Conservation (phyloP, 108 stramenopile genomes). For the Pelagomonas calceolata region DNA sequence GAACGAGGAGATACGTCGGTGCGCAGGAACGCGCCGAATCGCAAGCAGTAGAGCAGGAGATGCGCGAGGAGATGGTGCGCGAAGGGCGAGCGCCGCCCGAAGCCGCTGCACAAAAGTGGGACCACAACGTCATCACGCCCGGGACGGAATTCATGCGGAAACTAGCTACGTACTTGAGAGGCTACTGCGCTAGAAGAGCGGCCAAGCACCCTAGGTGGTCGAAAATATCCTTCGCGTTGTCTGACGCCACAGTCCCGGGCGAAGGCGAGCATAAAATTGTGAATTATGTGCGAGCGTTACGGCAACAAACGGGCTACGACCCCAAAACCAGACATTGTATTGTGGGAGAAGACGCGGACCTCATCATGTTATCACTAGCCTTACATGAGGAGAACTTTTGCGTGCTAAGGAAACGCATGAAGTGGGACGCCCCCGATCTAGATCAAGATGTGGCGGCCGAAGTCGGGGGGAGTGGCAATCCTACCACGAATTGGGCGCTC, state of each 20-base stretch:
- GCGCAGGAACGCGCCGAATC: slow-evolving; percentile 71
- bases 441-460: slow-evolving; percentile 9
- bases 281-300: slow-evolving; percentile 72
- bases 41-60: slow-evolving; percentile 61
- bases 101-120: slow-evolving; percentile 61
- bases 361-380: slow-evolving; percentile 97
- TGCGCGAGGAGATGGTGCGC: slow-evolving; percentile 59
- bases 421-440: slow-evolving; percentile 4
- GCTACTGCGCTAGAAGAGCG: slow-evolving; percentile 15
- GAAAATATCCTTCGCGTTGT: slow-evolving; percentile 73
- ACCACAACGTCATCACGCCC: slow-evolving; percentile 98
- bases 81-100: slow-evolving; percentile 55
- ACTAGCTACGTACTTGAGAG: slow-evolving; percentile 44
- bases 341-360: slow-evolving; percentile 96
- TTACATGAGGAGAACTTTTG: slow-evolving; percentile 97
- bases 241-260: slow-evolving; percentile 88
- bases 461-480: no score
- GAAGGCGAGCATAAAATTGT: slow-evolving; percentile 99
- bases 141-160: slow-evolving; percentile 94
- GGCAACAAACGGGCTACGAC: slow-evolving; percentile 84
- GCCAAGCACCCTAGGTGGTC: slow-evolving; percentile 55
- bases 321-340: slow-evolving; percentile 88
- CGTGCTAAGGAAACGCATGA: slow-evolving; percentile 84
- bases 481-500: no score
- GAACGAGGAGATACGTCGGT: slow-evolving; percentile 77